These are phyloP conservation scores for Phaffomyces opuntiae DNA, from an alignment of 805 yeast species.

Conservation along the genomic window DNA sequence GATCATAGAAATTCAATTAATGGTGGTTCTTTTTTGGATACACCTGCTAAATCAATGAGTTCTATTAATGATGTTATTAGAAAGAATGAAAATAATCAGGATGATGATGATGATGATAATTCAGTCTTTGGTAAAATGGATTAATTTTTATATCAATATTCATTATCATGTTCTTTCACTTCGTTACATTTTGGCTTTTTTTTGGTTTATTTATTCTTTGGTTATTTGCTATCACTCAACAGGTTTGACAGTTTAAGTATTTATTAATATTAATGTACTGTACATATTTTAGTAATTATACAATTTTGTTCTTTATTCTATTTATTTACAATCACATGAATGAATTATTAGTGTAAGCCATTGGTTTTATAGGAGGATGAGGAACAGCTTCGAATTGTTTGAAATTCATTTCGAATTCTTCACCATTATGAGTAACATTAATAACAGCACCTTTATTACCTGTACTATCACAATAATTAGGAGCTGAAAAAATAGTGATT, in stretches of 20 bases:
- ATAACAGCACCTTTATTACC: constrained; percentile 90
- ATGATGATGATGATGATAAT: constrained; percentile 19
- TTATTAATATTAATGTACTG: too few relatives aligned
- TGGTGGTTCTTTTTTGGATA: constrained; percentile 30
- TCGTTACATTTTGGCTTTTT: neutral
- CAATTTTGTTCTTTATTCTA: neutral
- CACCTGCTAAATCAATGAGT: constrained; percentile 10
- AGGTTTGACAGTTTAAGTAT: too few relatives aligned
- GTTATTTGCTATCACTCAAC: too few relatives aligned
- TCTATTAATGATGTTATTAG: constrained; percentile 3
- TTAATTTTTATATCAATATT: neutral
- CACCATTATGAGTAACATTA: constrained; percentile 42
- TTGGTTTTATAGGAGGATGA: constrained; percentile 89
- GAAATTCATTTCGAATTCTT: constrained; percentile 38
- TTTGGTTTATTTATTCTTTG: too few relatives aligned
- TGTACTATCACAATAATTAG: constrained; percentile 90
- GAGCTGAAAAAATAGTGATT: constrained; percentile 96
- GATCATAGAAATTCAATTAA: constrained; percentile 9
- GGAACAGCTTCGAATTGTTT: constrained; percentile 72
- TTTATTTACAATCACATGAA: neutral
- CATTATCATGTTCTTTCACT: too few relatives aligned
- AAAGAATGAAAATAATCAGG: neutral
- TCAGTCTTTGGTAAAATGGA: constrained; percentile 35
- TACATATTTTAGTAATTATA: too few relatives aligned
- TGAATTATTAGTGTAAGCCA: constrained; percentile 68